Base-by-base conservation (phyloP, 2,329 filamentous ascomycete genomes). In the Fusarium scirpi region DNA sequence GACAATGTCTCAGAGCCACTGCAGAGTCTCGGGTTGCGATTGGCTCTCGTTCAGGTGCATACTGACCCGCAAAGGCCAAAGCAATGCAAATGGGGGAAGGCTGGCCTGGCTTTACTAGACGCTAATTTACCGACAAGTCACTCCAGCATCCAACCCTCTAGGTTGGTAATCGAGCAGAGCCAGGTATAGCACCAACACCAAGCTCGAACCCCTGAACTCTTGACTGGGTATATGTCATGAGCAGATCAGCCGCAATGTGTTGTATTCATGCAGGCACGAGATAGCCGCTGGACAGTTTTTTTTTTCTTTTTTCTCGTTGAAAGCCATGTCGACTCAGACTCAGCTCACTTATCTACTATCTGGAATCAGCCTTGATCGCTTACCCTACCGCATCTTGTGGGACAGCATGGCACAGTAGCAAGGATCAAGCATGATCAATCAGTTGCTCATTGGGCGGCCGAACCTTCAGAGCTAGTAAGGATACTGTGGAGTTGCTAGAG, bases 1-100 rank as follows among this genome's bases (percentile, higher is more conserved):
- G 58, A 72, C 60, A 72, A 56, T 69, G 67, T 74, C 63, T 72
- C 53, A 70, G 58, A 62, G 58, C 20, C 27, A 63, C 20, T 34
- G 25, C 29, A 49, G 49, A 49, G 32, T 62, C 49, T 54, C 45
- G 61, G 53, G 51, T 32, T 24, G 34, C 46, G 60, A 75, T 74
- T 74, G 70, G 73, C 45, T 65, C 29, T 24, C 22, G 5, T 22
- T 13, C 20, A 25, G n/a, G 57, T 62, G 58, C 41, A 54, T 44
- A 56, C 38, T 44, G 58, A 43, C 58, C 58, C 62, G 59, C 48
- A 54, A 49, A 49, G 49, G 41, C 47, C 46, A 65, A 62, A 63
- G 60, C 60, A 62, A 64, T 56, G 56, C 48, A 49, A 56, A 74
- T 62, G 58, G 32, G 61, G 67, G 58, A 69, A 67, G 58, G 62